Evolutionary conservation across 2,329 filamentous ascomycete species (phyloP), one percentile per base, ranked within the genome.

Genomic region (Neonectria coccinea): DNA sequence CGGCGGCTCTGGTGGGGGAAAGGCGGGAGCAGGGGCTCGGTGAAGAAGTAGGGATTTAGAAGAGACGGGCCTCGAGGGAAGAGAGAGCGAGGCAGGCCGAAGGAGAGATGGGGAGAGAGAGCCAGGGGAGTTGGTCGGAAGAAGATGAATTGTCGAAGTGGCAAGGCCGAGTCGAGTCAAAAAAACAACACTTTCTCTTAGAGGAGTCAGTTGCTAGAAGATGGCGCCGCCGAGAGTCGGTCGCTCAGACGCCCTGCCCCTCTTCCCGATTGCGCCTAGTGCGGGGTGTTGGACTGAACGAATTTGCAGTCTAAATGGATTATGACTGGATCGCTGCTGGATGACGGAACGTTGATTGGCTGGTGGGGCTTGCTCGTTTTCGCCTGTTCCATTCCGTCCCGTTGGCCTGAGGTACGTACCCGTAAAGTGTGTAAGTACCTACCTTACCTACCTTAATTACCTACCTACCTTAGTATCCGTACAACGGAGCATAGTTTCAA

Each of bases 261-360:
- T 69, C 66, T 65, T 67, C 72, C 67, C 55, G 33, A 75, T 69
- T 58, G 20, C 52, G 73, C 62, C 66, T 75, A 76, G 71, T 73
- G 74, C 72, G 74, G 74, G 72, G 73, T 74, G 64, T 42, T 42
- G 44, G n/a, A 42, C 27, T 55, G 20, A 16, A 36, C 36, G 42
- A 48, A 48, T 63, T 48, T 48, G 59, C 53, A 25, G 14, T 22
- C 27, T 36, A n/a, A 42, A 20, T 18, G 25, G 25, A 25, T 25
- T 25, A 25, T 25, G 39, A 42, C 39, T 12, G 56, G 42, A 39
- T 39, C 14, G 36, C 36, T 8, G 36, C 16, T 29, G 8, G 29
- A 53, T 31, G 27, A 39, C 41, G 54, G 56, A 41, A 41, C 25
- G 20, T 10, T 39, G 31, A 45, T 33, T 59, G 45, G 44, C 39